Evolutionary conservation across 1,139 yeast species (phyloP).

Genomic region (Debaryomyces sp.): DNA sequence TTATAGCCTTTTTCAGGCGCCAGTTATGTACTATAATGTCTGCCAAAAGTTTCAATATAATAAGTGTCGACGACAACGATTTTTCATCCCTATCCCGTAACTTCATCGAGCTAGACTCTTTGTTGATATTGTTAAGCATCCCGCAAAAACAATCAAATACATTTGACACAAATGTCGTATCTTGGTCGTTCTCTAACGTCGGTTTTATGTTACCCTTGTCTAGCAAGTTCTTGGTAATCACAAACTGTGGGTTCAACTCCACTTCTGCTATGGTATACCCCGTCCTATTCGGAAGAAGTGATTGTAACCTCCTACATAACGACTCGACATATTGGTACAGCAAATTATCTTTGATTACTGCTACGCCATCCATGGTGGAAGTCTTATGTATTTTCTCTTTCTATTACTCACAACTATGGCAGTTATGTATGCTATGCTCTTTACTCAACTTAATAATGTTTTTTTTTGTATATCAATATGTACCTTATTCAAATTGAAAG

Average conservation of each 20-base stretch:
- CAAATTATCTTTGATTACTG: constrained; percentile 7
- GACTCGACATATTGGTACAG: constrained; percentile 22
- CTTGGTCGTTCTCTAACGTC: constrained; percentile 8
- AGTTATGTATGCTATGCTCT: background rate
- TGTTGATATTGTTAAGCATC: constrained; percentile 30
- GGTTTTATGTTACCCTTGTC: constrained; percentile 21
- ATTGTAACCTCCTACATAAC: constrained; percentile 31
- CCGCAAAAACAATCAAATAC: constrained; percentile 26
- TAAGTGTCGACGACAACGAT: constrained; percentile 34
- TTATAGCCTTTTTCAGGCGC: constrained; percentile 18
- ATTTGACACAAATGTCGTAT: constrained; percentile 22
- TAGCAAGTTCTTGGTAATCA: constrained; percentile 32
- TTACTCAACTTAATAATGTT: background rate
- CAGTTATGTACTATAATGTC: constrained; percentile 33
- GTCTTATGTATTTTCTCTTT: background rate
- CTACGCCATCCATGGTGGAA: background rate
- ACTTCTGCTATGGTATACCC: constrained; percentile 47
- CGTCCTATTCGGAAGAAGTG: constrained; percentile 42
- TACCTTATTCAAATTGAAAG: background rate
- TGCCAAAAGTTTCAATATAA: constrained; percentile 36
- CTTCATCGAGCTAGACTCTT: constrained; percentile 28
- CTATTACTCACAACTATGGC: background rate
- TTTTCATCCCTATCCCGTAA: constrained; percentile 37
- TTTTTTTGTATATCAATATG: background rate
- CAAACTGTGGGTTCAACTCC: constrained; percentile 45